These are phyloP conservation scores for Colletotrichum acutatum DNA, from an alignment of 2,329 filamentous ascomycete species.

Conservation along the genomic window DNA sequence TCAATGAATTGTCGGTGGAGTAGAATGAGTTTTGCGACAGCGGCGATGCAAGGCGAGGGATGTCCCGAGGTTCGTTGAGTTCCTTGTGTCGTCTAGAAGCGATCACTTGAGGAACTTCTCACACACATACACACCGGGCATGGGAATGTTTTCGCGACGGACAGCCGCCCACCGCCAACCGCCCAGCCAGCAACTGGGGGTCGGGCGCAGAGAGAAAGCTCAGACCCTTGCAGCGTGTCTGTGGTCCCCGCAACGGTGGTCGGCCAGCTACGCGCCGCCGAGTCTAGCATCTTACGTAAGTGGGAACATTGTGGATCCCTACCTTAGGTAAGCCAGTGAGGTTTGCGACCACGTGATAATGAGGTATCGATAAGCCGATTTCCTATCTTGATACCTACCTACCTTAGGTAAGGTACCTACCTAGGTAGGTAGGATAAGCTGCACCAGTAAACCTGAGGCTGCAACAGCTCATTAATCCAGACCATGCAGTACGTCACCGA, in stretches of 20 bases:
- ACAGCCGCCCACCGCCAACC: slow-evolving; percentile 4
- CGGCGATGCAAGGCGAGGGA: slow-evolving; percentile 10
- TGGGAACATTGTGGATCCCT: background rate
- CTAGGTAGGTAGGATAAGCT: too few species aligned
- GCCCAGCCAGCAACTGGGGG: slow-evolving; percentile 11
- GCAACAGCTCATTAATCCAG: background rate
- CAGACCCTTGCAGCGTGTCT: slow-evolving; percentile 29
- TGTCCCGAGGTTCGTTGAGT: slow-evolving; percentile 18
- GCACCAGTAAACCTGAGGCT: slow-evolving; percentile 27
- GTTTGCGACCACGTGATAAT: slow-evolving; percentile 10
- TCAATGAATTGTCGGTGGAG: slow-evolving; percentile 3
- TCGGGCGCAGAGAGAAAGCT: slow-evolving; percentile 6
- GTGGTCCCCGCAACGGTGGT: background rate
- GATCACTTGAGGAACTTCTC: slow-evolving; percentile 14
- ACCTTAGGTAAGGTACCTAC: too few species aligned
- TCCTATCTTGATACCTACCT: too few species aligned
- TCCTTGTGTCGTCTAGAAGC: slow-evolving; percentile 25
- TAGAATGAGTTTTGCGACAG: slow-evolving; percentile 9
- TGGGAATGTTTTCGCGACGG: slow-evolving; percentile 35
- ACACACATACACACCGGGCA: background rate
- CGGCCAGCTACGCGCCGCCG: slow-evolving; percentile 12
- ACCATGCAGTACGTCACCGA: slow-evolving; percentile 22
- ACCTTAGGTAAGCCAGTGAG: background rate
- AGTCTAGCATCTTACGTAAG: slow-evolving; percentile 10
- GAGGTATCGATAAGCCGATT: background rate